Evolutionary conservation across 805 yeast genomes (phyloP).

Genomic region (Starmera quercuum): DNA sequence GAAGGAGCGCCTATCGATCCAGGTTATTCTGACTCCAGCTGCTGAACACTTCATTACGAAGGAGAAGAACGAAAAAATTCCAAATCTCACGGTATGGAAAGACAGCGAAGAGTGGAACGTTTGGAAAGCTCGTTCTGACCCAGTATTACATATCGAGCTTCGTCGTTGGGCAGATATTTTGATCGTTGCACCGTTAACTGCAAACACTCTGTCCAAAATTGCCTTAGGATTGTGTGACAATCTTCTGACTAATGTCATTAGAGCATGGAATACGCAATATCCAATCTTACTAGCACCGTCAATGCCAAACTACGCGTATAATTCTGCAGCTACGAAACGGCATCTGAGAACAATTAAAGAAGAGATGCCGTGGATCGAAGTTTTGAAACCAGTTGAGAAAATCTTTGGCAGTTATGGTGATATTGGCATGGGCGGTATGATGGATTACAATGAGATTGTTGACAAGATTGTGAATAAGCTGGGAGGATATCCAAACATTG

Average conservation of each 20-base stretch:
- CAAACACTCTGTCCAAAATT: conserved; percentile 85
- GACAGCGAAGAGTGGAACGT: conserved; percentile 91
- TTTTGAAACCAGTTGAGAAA: conserved; percentile 91
- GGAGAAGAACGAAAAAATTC: conserved; percentile 39
- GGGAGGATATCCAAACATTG: conserved; percentile 52
- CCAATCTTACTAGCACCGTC: conserved; percentile 93
- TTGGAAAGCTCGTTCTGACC: conserved; percentile 81
- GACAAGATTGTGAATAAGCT: conserved; percentile 72
- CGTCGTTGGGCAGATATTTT: conserved; percentile 96
- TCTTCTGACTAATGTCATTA: conserved; percentile 76
- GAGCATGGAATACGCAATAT: conserved; percentile 93
- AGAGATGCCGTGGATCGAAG: conserved; percentile 93
- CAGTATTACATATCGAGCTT: conserved; percentile 89
- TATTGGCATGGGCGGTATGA: conserved; percentile 99
- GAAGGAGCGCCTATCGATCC: conserved; percentile 66
- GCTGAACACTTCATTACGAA: conserved; percentile 72
- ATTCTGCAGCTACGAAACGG: conserved; percentile 78
- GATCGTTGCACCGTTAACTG: conserved; percentile 89
- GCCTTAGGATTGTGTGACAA: conserved; percentile 91
- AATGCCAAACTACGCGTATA: conserved; percentile 90
- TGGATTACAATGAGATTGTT: conserved; percentile 93
- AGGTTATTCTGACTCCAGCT: conserved; percentile 75
- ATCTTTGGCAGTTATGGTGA: conserved; percentile 92
- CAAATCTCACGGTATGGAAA: conserved; percentile 81
- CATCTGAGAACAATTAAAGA: conserved; percentile 72